Conservation (phyloP, 495 filamentous ascomycete genomes). For the Neurospora sp. region DNA sequence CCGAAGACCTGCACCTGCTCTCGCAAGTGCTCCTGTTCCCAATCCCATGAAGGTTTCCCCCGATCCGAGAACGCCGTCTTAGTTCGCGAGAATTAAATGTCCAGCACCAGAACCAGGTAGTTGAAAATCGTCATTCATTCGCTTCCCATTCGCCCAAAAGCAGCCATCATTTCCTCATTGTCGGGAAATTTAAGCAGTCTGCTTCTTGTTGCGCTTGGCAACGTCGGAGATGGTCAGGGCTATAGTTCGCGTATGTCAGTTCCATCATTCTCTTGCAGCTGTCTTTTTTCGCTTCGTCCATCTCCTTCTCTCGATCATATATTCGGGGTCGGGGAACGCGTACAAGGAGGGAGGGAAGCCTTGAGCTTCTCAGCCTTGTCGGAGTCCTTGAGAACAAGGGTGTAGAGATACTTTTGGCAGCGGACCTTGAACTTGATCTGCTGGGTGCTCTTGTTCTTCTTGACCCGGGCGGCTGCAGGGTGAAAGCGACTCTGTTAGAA, state of each 20-base stretch:
- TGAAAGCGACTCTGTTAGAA: constrained; percentile 27
- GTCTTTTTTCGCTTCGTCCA: background rate
- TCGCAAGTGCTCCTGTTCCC: background rate
- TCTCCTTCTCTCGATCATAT: background rate
- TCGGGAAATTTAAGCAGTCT: background rate
- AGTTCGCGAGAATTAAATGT: background rate
- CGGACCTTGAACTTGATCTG: constrained; percentile 99
- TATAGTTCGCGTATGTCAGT: constrained; percentile 8
- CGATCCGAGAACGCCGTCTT: background rate
- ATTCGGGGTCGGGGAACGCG: constrained; percentile 18
- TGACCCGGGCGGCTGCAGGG: constrained; percentile 79
- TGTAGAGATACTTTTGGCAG: constrained; percentile 90
- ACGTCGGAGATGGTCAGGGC: constrained; percentile 40
- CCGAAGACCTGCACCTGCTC: background rate
- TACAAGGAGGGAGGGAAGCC: constrained; percentile 95
- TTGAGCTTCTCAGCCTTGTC: constrained; percentile 99
- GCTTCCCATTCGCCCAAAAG: background rate
- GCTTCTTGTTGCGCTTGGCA: constrained; percentile 32
- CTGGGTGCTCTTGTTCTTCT: constrained; percentile 78
- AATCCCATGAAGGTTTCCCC: background rate
- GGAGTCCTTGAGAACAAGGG: constrained; percentile 89
- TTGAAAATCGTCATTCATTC: background rate
- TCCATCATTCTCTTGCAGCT: background rate
- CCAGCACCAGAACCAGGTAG: background rate
- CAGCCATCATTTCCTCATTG: background rate